Conservation (phyloP, 1,284 basidiomycete species). For the Austroboletus niveus region DNA sequence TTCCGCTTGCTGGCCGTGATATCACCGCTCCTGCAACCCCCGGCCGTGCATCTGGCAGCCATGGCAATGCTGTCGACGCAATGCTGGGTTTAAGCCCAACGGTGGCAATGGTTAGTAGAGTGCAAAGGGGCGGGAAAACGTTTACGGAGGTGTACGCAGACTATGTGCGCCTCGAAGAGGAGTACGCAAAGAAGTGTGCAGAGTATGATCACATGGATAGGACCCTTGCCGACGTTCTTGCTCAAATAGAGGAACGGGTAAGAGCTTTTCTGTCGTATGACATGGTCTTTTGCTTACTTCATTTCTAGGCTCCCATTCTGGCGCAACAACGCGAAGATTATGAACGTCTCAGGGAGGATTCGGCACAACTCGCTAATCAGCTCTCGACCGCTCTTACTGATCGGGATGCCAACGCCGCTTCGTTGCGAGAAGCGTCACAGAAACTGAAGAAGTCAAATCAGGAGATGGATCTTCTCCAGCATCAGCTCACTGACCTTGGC, state of each 20-base stretch:
- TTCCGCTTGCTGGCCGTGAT: slow-evolving; percentile 52
- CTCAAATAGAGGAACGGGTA: slow-evolving; percentile 88
- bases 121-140: slow-evolving; percentile 77
- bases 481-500: slow-evolving; percentile 83
- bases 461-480: slow-evolving; percentile 73
- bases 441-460: slow-evolving; percentile 59
- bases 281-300: neutral
- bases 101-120: slow-evolving; percentile 77
- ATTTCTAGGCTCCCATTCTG: slow-evolving; percentile 78
- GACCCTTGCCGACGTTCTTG: slow-evolving; percentile 68
- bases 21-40: slow-evolving; percentile 45
- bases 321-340: slow-evolving; percentile 86
- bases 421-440: slow-evolving; percentile 58
- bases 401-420: slow-evolving; percentile 53
- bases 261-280: slow-evolving; percentile 27
- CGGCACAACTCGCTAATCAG: slow-evolving; percentile 76
- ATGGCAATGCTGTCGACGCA: slow-evolving; percentile 45
- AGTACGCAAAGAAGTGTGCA: slow-evolving; percentile 70
- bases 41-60: slow-evolving; percentile 47
- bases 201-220: slow-evolving; percentile 83
- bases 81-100: slow-evolving; percentile 78
- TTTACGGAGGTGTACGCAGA: slow-evolving; percentile 92
- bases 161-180: slow-evolving; percentile 81
- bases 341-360: slow-evolving; percentile 74
- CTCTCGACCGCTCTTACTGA: slow-evolving; percentile 71